A percentile compares a stretch with the other conserved stretches of the same genome.
These are phyloP conservation scores for Populus simonii DNA, from an alignment of 345 rosid species.

Conservation along the genomic window DNA sequence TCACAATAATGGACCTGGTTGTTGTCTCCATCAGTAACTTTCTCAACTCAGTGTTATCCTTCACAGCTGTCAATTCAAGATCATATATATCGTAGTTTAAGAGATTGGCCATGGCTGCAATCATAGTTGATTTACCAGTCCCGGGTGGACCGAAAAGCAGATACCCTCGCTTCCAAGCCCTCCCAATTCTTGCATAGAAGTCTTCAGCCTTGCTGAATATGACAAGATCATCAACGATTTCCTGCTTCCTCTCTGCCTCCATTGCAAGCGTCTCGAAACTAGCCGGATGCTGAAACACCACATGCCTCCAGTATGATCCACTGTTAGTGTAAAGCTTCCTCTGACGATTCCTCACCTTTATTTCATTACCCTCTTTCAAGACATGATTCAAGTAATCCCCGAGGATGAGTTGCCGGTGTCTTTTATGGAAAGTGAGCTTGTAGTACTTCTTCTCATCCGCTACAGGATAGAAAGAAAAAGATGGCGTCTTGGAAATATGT, in stretches of 20 bases:
- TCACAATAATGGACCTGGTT: conserved; percentile 4
- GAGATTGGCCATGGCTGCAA: conserved; percentile 10
- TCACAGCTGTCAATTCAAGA: neutral
- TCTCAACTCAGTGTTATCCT: conserved; percentile 5
- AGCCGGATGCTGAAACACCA: conserved; percentile 8
- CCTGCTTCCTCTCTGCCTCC: neutral
- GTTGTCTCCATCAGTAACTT: conserved; percentile 2
- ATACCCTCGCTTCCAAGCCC: conserved; percentile 9
- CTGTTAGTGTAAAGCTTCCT: conserved; percentile 7
- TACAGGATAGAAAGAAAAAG: neutral
- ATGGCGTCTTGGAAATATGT: neutral
- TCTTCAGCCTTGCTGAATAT: conserved; percentile 1
- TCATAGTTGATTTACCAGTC: conserved; percentile 8
- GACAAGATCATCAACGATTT: conserved; percentile 2
- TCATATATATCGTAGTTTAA: conserved; percentile 1
- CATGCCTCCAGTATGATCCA: conserved; percentile 4
- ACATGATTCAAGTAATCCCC: conserved; percentile 2
- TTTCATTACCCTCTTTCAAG: conserved; percentile 2
- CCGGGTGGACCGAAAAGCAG: neutral
- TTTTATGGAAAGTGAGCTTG: conserved; percentile 1
- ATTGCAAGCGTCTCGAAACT: neutral
- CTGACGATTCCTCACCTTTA: neutral
- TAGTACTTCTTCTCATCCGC: conserved; percentile 4
- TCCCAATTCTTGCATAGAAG: conserved; percentile 7
- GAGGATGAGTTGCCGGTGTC: neutral